Conservation (phyloP, 805 yeast species). For the Blastobotrys americana region DNA sequence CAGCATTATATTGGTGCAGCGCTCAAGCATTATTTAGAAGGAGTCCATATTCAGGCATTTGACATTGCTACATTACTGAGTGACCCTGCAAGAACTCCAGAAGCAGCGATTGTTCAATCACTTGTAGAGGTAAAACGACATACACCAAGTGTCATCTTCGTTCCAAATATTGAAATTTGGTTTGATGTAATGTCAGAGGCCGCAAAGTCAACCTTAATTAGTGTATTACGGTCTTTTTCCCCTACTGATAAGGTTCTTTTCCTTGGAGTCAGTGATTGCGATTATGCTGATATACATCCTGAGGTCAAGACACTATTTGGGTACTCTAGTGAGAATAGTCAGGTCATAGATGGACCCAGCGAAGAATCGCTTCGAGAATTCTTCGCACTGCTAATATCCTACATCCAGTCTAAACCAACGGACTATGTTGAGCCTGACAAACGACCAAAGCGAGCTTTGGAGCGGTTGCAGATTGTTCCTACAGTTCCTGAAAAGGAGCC, state of each 20-base stretch:
- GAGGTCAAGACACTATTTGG: slow-evolving; percentile 56
- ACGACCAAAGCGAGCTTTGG: slow-evolving; percentile 34
- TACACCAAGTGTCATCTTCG: slow-evolving; percentile 75
- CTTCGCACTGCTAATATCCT: slow-evolving; percentile 46
- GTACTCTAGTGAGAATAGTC: slow-evolving; percentile 40
- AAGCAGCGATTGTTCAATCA: slow-evolving; percentile 73
- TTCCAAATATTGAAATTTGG: slow-evolving; percentile 82
- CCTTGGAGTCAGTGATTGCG: slow-evolving; percentile 61
- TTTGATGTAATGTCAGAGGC: slow-evolving; percentile 55
- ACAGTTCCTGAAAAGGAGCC: slow-evolving; percentile 31
- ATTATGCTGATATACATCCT: slow-evolving; percentile 35
- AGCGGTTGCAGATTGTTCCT: slow-evolving; percentile 35
- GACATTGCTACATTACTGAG: slow-evolving; percentile 73
- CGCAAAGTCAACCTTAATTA: slow-evolving; percentile 63
- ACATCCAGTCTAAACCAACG: slow-evolving; percentile 59
- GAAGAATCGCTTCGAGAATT: slow-evolving; percentile 45
- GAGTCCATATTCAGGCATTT: slow-evolving; percentile 78
- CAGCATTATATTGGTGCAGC: slow-evolving; percentile 83
- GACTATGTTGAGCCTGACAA: slow-evolving; percentile 61
- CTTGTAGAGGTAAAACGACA: slow-evolving; percentile 85
- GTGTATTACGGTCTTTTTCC: slow-evolving; percentile 58
- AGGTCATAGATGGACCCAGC: slow-evolving; percentile 40
- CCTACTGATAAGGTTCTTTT: slow-evolving; percentile 69
- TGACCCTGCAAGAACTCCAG: slow-evolving; percentile 75
- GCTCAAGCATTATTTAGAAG: slow-evolving; percentile 72